Evolutionary conservation across 768 basidiomycete genomes (phyloP).

Genomic region (Lactarius trivialis): DNA sequence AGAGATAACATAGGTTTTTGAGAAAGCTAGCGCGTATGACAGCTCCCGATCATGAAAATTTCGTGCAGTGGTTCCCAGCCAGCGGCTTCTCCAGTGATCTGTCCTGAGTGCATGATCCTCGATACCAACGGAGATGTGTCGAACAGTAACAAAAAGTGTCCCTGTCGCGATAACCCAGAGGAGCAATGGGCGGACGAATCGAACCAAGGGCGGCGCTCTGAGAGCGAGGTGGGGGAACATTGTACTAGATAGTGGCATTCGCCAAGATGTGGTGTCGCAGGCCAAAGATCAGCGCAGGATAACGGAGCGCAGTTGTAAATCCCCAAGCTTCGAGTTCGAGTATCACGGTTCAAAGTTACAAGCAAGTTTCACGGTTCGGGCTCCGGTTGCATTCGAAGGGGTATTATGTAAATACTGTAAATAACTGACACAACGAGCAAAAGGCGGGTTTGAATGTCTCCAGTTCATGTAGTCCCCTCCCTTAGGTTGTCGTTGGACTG

Average conservation of each 20-base stretch:
- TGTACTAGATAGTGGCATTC: not conserved
- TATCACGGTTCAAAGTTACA: not conserved
- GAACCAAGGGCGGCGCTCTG: not conserved
- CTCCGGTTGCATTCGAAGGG: not conserved
- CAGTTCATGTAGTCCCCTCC: no score
- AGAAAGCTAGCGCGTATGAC: not conserved
- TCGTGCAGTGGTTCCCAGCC: not conserved
- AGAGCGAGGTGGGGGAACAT: not conserved
- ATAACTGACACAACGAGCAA: no score
- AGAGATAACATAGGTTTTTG: constrained; percentile 49
- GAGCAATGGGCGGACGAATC: not conserved
- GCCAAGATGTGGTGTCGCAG: not conserved
- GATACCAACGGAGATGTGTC: not conserved
- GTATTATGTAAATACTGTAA: not conserved
- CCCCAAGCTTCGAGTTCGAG: not conserved
- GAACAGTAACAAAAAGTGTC: constrained; percentile 1
- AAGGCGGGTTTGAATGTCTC: no score
- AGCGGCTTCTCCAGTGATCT: not conserved
- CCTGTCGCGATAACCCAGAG: not conserved
- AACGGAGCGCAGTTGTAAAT: not conserved
- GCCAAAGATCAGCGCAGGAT: not conserved
- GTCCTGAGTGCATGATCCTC: not conserved
- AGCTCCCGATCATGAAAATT: not conserved
- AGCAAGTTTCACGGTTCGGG: not conserved
- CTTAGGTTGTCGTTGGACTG: no score